These are phyloP conservation scores for Hymenoscyphus linearis DNA, from an alignment of 2,329 filamentous ascomycete genomes.

Conservation along the genomic window DNA sequence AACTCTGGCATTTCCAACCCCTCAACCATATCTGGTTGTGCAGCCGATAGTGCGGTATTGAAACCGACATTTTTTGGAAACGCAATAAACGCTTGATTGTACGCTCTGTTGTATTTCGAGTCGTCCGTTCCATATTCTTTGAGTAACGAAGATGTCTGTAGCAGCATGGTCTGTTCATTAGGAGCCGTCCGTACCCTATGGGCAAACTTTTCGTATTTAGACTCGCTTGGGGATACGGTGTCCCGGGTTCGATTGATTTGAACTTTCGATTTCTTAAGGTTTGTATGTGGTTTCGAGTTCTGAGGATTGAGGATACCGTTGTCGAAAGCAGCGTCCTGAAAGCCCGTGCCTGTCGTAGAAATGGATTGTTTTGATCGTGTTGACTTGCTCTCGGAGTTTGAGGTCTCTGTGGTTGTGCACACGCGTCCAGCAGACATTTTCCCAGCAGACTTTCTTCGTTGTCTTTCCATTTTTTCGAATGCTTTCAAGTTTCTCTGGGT, in stretches of 20 bases:
- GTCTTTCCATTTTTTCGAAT: constrained; percentile 7
- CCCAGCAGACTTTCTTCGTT: constrained; percentile 6
- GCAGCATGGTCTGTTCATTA: constrained; percentile 10
- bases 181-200: constrained; percentile 2
- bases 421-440: constrained; percentile 11
- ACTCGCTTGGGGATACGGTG: constrained; percentile 11
- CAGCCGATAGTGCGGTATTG: constrained; percentile 27
- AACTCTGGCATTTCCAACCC: constrained; percentile 20
- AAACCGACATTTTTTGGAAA: constrained; percentile 27
- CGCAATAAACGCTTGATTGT: constrained; percentile 19
- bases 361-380: constrained; percentile 1
- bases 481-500: constrained; percentile 2
- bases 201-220: constrained; percentile 10
- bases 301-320: constrained; percentile 10
- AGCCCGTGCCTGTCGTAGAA: constrained; percentile 8
- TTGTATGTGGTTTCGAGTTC: constrained; percentile 7
- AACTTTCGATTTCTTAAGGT: constrained; percentile 3
- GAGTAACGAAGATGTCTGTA: constrained; percentile 12
- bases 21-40: constrained; percentile 30
- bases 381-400: neutral
- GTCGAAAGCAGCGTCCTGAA: constrained; percentile 1
- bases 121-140: constrained; percentile 11
- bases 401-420: constrained; percentile 7
- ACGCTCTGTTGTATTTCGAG: constrained; percentile 10
- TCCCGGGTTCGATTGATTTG: constrained; percentile 5